Evolutionary conservation across 805 yeast genomes (phyloP), one percentile per base, ranked within the genome.

Genomic region (Wickerhamiella azymoides): DNA sequence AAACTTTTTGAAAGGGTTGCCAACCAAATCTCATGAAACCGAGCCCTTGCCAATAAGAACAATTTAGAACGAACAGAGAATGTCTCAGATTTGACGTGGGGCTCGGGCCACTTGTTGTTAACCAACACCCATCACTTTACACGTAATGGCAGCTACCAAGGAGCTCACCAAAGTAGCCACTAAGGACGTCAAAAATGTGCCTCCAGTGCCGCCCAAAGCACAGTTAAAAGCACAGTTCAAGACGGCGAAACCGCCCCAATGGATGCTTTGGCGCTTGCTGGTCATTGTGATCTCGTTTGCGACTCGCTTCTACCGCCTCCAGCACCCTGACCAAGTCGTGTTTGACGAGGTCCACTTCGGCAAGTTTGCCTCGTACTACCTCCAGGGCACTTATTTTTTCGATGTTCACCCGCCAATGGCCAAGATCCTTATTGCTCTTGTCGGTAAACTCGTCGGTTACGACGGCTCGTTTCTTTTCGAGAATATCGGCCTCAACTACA

Each of bases 341-440:
- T 84, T 84, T 54, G 95, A 86, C 62, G 98, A 89, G 62, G 92
- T 83, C 30, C 96, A 88, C 67, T 89, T 89, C 63, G 98, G 96
- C 43, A 92, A 89, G 62, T 89, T 89, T 62, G 97, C 96, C 27
- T 80, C 95, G 10, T 80, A 84, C 62, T 89, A 89, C 63, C 69
- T 89, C 51, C 79, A 74, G 55, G 92, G 84, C 54, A 94, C 84
- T 57, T 85, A 83, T 61, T 89, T 88, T 63, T 93, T 84, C 61
- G 98, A 89, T 64, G 96, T 89, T 28, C 98, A 89, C 64, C 98
- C 98, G 41, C 98, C 98, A 1, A 68, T 89, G 56, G 97, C 96
- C 18, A 89, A 89, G 64, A 80, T 89, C 81, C 71, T 92, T 49
- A 84, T 85, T 48, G 97, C 94, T 0, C 69, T 84, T 36, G 79